Evolutionary conservation across 306 rosid species (phyloP).

Genomic region (Echinosophora koreensis): DNA sequence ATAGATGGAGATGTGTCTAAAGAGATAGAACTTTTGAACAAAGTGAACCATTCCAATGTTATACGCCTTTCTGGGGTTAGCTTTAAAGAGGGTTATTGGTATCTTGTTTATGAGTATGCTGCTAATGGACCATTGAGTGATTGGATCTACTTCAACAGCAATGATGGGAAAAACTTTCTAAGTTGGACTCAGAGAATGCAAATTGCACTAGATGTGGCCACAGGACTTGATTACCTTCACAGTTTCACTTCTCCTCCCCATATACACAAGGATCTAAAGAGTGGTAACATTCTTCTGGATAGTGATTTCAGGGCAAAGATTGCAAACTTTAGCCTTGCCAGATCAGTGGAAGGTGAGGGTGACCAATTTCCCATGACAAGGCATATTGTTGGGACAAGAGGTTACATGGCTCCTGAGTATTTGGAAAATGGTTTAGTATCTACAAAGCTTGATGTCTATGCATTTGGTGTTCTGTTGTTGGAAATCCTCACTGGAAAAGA

Average conservation of each 20-base stretch:
- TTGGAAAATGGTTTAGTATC: slow-evolving; percentile 72
- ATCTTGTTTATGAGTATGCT: slow-evolving; percentile 72
- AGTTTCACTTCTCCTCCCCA: slow-evolving; percentile 69
- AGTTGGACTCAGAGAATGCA: slow-evolving; percentile 71
- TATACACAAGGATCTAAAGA: slow-evolving; percentile 72
- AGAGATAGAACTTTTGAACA: slow-evolving; percentile 64
- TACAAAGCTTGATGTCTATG: slow-evolving; percentile 71
- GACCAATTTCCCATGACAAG: slow-evolving; percentile 64
- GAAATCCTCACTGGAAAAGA: slow-evolving; percentile 73
- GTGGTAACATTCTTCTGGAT: slow-evolving; percentile 65
- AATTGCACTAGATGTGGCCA: slow-evolving; percentile 70
- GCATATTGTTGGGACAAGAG: slow-evolving; percentile 79
- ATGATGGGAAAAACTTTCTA: slow-evolving; percentile 43
- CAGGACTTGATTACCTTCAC: slow-evolving; percentile 75
- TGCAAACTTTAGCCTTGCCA: slow-evolving; percentile 60
- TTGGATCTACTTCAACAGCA: slow-evolving; percentile 52
- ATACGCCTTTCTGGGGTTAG: slow-evolving; percentile 68
- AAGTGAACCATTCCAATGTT: slow-evolving; percentile 69
- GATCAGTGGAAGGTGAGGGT: slow-evolving; percentile 55
- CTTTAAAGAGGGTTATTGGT: slow-evolving; percentile 69
- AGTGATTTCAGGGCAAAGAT: slow-evolving; percentile 68
- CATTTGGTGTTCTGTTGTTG: slow-evolving; percentile 67
- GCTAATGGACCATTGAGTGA: slow-evolving; percentile 70
- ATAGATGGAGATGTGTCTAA: slow-evolving; percentile 67
- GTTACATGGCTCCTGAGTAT: slow-evolving; percentile 84